Evolutionary conservation across 768 basidiomycete species (phyloP), one percentile per base, ranked within the genome.

Genomic region (Glaciozyma antarctica): DNA sequence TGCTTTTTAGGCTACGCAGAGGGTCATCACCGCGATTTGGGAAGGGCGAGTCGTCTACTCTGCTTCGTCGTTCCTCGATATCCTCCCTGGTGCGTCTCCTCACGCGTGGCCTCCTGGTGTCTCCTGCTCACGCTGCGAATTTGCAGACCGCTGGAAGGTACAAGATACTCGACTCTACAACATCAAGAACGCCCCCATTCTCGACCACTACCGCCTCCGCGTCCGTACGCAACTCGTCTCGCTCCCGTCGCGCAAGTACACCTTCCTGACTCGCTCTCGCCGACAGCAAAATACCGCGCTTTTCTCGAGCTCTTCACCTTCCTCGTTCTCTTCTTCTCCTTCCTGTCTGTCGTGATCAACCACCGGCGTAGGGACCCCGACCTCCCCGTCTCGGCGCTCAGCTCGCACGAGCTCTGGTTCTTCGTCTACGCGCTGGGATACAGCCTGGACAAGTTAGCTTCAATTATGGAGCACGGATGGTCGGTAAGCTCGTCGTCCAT

Each of bases 121-220:
- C 24, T 17, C 16, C 22, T 52, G 56, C 49, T 55, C 38, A 24
- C 5, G 30, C 45, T 19, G 22, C 1, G 24, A 4, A 15, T 22
- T 24, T 16, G 15, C 51, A 63, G 72, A 78, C 73, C 76, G 77
- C 47, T 79, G 78, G 72, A 79, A 79, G 70, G 71, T 71, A 28
- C 76, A 76, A 63, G 76, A 77, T 9, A 78, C 78, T 48, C 70
- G 75, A 60, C 72, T 79, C 24, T 78, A 79, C 72, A 77, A 78
- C 61, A 76, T 78, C 10, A 76, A 76, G 52, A 73, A 76, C 68
- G 78, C 78, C 3, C 78, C 78, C 10, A 62, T 78, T 8, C 62
- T 71, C 19, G 70, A 71, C 51, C 70, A 71, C 58, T 71, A 71
- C 34, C 66, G 70, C 4, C 60, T 71, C 17, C 53, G 32, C 21